Evolutionary conservation across 768 basidiomycete species (phyloP).

Genomic region (Tephrocybe sp.): DNA sequence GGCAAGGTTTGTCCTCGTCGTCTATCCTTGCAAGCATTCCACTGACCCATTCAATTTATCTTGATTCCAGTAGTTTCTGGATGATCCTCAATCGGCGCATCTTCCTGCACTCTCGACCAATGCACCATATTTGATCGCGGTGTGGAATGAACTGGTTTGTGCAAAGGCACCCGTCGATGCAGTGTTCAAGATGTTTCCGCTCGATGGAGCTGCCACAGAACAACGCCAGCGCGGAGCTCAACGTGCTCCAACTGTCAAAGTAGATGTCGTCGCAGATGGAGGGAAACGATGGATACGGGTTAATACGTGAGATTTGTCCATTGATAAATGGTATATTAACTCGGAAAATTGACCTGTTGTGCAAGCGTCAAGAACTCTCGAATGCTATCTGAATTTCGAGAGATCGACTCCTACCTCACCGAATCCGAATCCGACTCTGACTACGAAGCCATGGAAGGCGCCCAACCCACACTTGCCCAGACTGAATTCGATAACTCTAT

Average conservation of each 20-base stretch:
- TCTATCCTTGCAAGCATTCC: constrained; percentile 2
- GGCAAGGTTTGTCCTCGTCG: constrained; percentile 34
- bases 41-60: constrained; percentile 10
- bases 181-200: constrained; percentile 54
- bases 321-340: background rate
- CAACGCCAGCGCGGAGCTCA: constrained; percentile 20
- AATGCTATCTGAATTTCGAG: constrained; percentile 75
- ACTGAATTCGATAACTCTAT: constrained; percentile 70
- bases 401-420: constrained; percentile 79
- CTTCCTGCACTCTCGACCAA: constrained; percentile 65
- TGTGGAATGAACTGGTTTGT: constrained; percentile 75
- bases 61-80: constrained; percentile 59
- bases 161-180: constrained; percentile 56
- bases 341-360: too few relatives aligned
- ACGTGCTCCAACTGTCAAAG: constrained; percentile 51
- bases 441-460: constrained; percentile 46
- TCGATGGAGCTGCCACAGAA: constrained; percentile 13
- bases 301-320: constrained; percentile 66
- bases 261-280: constrained; percentile 77
- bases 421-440: constrained; percentile 51
- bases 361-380: constrained; percentile 73
- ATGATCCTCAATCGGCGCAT: constrained; percentile 40
- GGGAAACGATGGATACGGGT: constrained; percentile 80
- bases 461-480: constrained; percentile 43
- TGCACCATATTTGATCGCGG: constrained; percentile 74